Conservation (phyloP, 352 stramenopile genomes). For the Phytophthora nicotianae region DNA sequence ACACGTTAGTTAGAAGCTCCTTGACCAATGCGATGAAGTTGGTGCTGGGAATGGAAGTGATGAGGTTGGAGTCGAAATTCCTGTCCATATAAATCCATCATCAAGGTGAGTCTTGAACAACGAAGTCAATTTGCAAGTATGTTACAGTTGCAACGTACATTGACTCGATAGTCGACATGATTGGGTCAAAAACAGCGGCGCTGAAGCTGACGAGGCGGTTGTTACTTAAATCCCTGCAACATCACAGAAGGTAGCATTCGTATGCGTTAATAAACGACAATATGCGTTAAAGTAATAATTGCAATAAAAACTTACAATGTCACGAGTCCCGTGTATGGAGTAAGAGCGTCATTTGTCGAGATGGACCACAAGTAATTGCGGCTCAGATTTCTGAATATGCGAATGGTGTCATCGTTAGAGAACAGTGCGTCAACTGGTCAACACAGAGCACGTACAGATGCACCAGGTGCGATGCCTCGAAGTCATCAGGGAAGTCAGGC, state of each 20-base stretch:
- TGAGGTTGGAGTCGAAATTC: constrained; percentile 65
- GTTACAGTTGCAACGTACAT: constrained; percentile 46
- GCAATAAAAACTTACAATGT: constrained; percentile 43
- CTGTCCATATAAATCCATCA: constrained; percentile 20
- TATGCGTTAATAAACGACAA: neutral
- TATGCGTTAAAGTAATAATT: neutral
- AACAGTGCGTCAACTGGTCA: neutral
- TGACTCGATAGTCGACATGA: constrained; percentile 48
- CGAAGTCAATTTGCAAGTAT: neutral
- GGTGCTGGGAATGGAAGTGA: constrained; percentile 61
- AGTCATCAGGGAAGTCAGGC: constrained; percentile 44
- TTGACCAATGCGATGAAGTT: constrained; percentile 54
- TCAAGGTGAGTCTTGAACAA: too few species aligned
- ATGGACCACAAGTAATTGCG: constrained; percentile 69
- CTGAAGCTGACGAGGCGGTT: constrained; percentile 69
- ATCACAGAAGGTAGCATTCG: neutral
- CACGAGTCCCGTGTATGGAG: constrained; percentile 44
- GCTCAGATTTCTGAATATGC: constrained; percentile 55
- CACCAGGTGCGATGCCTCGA: constrained; percentile 40
- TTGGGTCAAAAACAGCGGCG: constrained; percentile 46
- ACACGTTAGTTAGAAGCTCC: constrained; percentile 55
- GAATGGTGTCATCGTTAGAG: constrained; percentile 1
- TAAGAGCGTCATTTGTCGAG: constrained; percentile 52
- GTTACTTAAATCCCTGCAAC: constrained; percentile 54
- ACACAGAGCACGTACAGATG: constrained; percentile 48